Base-by-base conservation (phyloP, 2,329 filamentous ascomycete species). In the Fusarium austroafricanum region DNA sequence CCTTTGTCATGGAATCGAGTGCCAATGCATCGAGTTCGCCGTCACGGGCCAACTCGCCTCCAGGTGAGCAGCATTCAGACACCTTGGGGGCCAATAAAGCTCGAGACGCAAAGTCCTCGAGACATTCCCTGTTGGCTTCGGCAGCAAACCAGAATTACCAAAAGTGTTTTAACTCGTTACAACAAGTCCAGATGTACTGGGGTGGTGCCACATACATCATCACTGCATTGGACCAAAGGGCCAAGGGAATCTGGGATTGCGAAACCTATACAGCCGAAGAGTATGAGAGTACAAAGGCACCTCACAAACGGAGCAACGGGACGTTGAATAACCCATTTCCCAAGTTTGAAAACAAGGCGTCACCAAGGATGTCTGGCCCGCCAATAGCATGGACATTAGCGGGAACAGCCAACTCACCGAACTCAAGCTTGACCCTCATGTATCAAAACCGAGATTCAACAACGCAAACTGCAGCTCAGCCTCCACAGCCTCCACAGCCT, bases 71-170 rank as follows among this genome's bases (percentile, higher is more conserved):
- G 43, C 44, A 62, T 46, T 50, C 59, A 18, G 40, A 55, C 17
- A 42, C 45, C 2, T n/a, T 53, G 10, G 28, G 39, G 17, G 10
- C 31, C 51, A 33, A 67, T 57, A 59, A 69, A 29, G 42, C 37
- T 18, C 47, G 75, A 17, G 72, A 73, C 10, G 75, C 79, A 8
- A 83, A 83, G 29, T 76, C 79, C 14, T 83, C 87, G 3, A 92
- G 92, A 69, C 92, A 96, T 73, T 90, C 90, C 0, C 79, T 96
- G 3, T 83, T 96, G 2, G 92, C 92, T 0, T 92, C 92, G 1
- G 92, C 92, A 2, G 93, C 93, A 0, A 94, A 90, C 68, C 91
- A 95, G 73, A 95, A 96, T 71, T 97, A 97, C 71, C 92, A 95
- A 75, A 85, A 90, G 10, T 97, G 93, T 75, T 95, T 96, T 76